Evolutionary conservation across 2,329 filamentous ascomycete genomes (phyloP).

Genomic region (Leptoxyphium fumago): DNA sequence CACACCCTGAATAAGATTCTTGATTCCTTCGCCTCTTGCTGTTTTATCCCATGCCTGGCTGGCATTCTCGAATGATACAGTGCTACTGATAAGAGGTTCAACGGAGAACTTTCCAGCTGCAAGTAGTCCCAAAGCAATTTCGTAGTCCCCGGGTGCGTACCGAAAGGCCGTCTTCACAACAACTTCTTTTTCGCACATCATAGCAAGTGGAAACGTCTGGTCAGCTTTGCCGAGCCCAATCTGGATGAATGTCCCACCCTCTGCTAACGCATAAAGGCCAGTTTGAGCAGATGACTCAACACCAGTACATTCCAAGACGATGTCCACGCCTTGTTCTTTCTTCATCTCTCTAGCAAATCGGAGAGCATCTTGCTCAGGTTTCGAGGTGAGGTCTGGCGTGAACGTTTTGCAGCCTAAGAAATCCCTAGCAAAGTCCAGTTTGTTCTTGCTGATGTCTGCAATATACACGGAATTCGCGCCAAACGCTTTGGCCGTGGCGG

Average conservation of each 20-base stretch:
- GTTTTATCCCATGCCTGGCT: slow-evolving; percentile 10
- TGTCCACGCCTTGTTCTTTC: slow-evolving; percentile 24
- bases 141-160: slow-evolving; percentile 17
- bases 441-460: slow-evolving; percentile 9
- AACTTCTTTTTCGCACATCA: slow-evolving; percentile 16
- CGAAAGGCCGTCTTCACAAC: slow-evolving; percentile 15
- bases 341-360: slow-evolving; percentile 10
- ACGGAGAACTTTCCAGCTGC: slow-evolving; percentile 4
- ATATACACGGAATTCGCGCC: slow-evolving; percentile 11
- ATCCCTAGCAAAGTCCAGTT: slow-evolving; percentile 13
- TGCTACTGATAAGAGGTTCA: slow-evolving; percentile 9
- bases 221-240: slow-evolving; percentile 10
- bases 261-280: slow-evolving; percentile 27
- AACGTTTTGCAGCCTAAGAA: slow-evolving; percentile 5
- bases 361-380: slow-evolving; percentile 10
- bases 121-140: slow-evolving; percentile 9
- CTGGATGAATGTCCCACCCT: slow-evolving; percentile 28
- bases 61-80: slow-evolving; percentile 8
- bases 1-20: slow-evolving; percentile 12
- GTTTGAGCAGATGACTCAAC: slow-evolving; percentile 30
- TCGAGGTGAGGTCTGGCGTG: slow-evolving; percentile 3
- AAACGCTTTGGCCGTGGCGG: slow-evolving; percentile 12
- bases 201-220: slow-evolving; percentile 10
- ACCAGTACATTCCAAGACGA: slow-evolving; percentile 34
- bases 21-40: slow-evolving; percentile 9